Evolutionary conservation across 805 yeast species (phyloP).

Genomic region (Ogataea haglerorum): DNA sequence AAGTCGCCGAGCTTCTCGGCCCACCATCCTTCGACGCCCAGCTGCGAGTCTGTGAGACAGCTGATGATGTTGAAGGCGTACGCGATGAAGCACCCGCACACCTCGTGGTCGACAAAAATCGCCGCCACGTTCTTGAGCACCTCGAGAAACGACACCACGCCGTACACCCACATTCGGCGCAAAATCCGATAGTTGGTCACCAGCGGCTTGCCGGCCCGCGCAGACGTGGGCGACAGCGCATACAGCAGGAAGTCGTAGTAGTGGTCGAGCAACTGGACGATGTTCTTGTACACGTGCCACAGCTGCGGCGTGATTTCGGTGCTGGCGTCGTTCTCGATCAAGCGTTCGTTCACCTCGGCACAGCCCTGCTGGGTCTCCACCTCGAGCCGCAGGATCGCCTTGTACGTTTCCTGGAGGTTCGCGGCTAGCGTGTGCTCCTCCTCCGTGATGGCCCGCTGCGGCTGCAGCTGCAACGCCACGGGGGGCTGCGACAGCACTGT

Average conservation of each 20-base stretch:
- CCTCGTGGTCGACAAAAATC: slow-evolving; percentile 69
- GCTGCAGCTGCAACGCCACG: slow-evolving; percentile 13
- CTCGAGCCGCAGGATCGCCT: slow-evolving; percentile 63
- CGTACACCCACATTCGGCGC: slow-evolving; percentile 81
- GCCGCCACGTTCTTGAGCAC: slow-evolving; percentile 72
- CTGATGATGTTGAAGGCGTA: slow-evolving; percentile 64
- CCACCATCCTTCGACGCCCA: slow-evolving; percentile 73
- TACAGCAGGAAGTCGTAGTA: slow-evolving; percentile 70
- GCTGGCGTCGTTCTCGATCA: slow-evolving; percentile 42
- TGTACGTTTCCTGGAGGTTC: slow-evolving; percentile 71
- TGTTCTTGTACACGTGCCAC: slow-evolving; percentile 70
- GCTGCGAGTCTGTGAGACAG: slow-evolving; percentile 49
- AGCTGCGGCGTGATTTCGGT: slow-evolving; percentile 56
- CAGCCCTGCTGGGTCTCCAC: slow-evolving; percentile 69
- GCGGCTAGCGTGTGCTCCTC: slow-evolving; percentile 67
- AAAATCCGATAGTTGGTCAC: slow-evolving; percentile 76
- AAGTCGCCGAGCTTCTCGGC: slow-evolving; percentile 81
- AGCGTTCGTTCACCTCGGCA: slow-evolving; percentile 51
- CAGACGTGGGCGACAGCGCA: slow-evolving; percentile 62
- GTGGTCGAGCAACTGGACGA: slow-evolving; percentile 61
- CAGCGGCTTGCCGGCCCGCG: slow-evolving; percentile 72
- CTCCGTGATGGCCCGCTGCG: slow-evolving; percentile 37
- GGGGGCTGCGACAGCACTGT: slow-evolving; percentile 25
- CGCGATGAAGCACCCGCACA: slow-evolving; percentile 69
- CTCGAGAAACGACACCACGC: slow-evolving; percentile 76